Evolutionary conservation across 2,329 filamentous ascomycete species (phyloP), one percentile per base, ranked within the genome.

Genomic region (Ascochyta koolunga): DNA sequence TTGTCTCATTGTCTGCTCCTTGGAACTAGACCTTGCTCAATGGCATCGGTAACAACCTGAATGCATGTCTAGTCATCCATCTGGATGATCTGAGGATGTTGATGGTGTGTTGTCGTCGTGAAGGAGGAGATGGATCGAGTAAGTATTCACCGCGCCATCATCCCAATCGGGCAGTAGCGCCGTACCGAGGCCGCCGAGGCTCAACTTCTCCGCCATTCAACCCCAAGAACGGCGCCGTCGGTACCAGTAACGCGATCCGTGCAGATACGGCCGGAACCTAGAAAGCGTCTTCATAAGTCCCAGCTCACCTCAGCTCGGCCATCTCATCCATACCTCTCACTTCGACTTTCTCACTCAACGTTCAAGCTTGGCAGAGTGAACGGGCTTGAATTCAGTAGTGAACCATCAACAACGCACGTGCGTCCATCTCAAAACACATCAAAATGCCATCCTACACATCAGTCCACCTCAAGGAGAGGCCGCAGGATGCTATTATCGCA

Each of bases 391-490:
- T 11, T 21, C 44, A n/a, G n/a, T n/a, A n/a, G n/a, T n/a, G n/a
- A n/a, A n/a, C n/a, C n/a, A 32, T 44, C 40, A 37, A 9, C 15
- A 36, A 8, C 40, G 22, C 27, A n/a, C 10, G 27, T 45, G 8
- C 6, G 3, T n/a, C 40, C 40, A 32, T 33, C 6, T 29, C 19
- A 6, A 10, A 4, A 7, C 18, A 29, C 22, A 15, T 33, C 52
- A 62, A 32, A 35, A 74, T 74, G 71, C 77, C 70, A n/a, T 75
- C 73, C 11, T 78, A 74, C 65, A 78, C 72, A 40, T 72, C 76
- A 4, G 67, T 89, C 57, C 78, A 84, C 58, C 83, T 91, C 54
- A 85, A 84, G 46, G 81, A 89, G 75, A 81, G 88, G 43, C 88
- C 88, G 9, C 80, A 74, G 48, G 79, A 73, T 47, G 74, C 80